Conservation (phyloP, 805 yeast genomes). For the Kodamaea neixiangensis region DNA sequence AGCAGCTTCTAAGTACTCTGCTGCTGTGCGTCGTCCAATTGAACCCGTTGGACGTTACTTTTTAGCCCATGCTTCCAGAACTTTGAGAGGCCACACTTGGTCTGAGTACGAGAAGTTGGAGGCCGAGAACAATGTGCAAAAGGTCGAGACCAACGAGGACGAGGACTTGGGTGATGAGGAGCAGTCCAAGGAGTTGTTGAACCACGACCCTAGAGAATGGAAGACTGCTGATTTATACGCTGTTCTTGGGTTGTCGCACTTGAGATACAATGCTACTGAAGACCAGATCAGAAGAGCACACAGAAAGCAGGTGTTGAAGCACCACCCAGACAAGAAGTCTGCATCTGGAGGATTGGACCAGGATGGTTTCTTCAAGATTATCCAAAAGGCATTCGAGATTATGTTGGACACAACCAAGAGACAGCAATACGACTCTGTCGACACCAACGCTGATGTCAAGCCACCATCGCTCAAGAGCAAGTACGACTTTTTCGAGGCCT, state of each 20-base stretch:
- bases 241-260: constrained; percentile 88
- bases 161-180: constrained; percentile 77
- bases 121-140: constrained; percentile 82
- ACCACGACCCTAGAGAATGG: constrained; percentile 98
- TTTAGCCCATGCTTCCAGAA: constrained; percentile 94
- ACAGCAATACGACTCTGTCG: constrained; percentile 94
- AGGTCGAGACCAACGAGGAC: constrained; percentile 61
- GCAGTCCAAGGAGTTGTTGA: constrained; percentile 65
- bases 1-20: constrained; percentile 51
- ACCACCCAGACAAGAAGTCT: constrained; percentile 98
- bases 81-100: constrained; percentile 97
- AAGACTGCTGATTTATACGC: constrained; percentile 94
- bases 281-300: constrained; percentile 95
- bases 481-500: constrained; percentile 86
- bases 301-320: constrained; percentile 93
- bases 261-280: constrained; percentile 88
- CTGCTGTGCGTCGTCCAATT: constrained; percentile 73
- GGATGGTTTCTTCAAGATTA: constrained; percentile 96
- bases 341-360: constrained; percentile 85
- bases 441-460: constrained; percentile 77
- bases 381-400: constrained; percentile 94
- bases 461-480: constrained; percentile 69
- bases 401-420: constrained; percentile 84
- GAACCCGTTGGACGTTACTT: constrained; percentile 98
- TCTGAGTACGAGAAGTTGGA: constrained; percentile 93